Percentiles rank a stretch among this genome's conserved stretches.
Evolutionary conservation across 495 filamentous ascomycete species (phyloP).

Genomic region (Xylaria palmicola): DNA sequence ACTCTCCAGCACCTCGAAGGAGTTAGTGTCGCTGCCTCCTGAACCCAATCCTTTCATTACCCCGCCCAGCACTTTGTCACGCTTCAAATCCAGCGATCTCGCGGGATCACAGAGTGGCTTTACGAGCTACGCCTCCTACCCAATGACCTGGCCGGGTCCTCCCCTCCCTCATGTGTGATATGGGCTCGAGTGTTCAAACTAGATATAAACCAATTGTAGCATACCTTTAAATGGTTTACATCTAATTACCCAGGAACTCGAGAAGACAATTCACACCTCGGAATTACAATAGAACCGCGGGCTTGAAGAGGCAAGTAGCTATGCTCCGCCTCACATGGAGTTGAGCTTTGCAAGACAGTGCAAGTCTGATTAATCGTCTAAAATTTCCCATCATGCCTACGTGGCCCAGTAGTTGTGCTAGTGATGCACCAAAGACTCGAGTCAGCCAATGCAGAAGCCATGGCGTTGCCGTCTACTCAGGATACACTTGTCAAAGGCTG

Average conservation of each 20-base stretch:
- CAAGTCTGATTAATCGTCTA: background rate
- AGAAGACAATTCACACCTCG: background rate
- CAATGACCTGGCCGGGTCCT: no score
- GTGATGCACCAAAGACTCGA: constrained; percentile 10
- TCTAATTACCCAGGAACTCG: background rate
- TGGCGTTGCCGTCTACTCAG: constrained; percentile 6
- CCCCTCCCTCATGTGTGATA: no score
- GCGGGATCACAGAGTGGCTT: no score
- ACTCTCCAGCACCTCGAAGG: no score
- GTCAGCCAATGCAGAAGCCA: background rate
- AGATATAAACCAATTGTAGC: no score
- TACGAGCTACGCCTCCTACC: no score
- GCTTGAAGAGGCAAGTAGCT: background rate
- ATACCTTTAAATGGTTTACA: no score
- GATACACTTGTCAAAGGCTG: background rate
- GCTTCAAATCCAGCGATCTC: no score
- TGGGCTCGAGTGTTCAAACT: no score
- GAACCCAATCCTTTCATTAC: no score
- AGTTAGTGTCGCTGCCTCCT: no score
- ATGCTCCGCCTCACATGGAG: background rate
- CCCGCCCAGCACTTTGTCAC: no score
- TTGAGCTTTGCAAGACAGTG: background rate
- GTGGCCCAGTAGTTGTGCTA: background rate
- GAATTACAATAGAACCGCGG: background rate
- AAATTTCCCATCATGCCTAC: background rate